Base-by-base conservation (phyloP, 176 grass and related monocot genomes). In the Eleusine coracana region DNA sequence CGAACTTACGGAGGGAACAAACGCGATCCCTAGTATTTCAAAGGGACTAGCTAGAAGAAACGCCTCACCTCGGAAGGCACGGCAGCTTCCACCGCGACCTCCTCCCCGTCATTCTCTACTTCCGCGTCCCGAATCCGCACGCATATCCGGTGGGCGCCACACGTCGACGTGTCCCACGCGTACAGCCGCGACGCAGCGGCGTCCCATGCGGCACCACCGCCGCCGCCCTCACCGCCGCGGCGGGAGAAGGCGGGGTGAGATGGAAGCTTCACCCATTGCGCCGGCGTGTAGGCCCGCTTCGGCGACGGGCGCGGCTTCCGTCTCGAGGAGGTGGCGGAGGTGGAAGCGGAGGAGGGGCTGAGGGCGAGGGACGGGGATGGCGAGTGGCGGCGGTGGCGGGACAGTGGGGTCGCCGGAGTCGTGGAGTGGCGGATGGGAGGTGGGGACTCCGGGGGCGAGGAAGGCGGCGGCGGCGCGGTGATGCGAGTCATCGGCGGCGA, bases 21-120 rank as follows among this genome's bases (percentile, higher is more conserved):
- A 37, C n/a, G 52, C 61, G 17, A 89, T 54, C 41, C 79, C 31
- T 63, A 69, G 21, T 59, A 59, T 68, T 63, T 70, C 87, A 36
- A 39, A 40, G 21, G 42, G 23, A n/a, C 44, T 73, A 20, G 37
- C 52, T 73, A 70, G 7, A 27, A n/a, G 11, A 70, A 70, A 37
- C 13, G 23, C 66, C 45, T 49, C 59, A 98, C 96, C 96, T 96
- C 96, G 9, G 89, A 91, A 40, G 89, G 96, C 52, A 96, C 73
- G 18, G 96, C 93, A 20, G 93, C 87, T 80, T 99, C 96, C 25
- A 93, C 80, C 18, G 89, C 41, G 6, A 88, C 87, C 14, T 83
- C 82, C 55, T 83, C 90, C 55, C 55, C 55, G 78, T 78, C 68
- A 73, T 51, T 86, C 56, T 56, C 78, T 39, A 78, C 78, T 11